A percentile compares a stretch with the other conserved stretches of the same genome.
Evolutionary conservation across 768 basidiomycete species (phyloP).

Genomic region (Mycena pura): DNA sequence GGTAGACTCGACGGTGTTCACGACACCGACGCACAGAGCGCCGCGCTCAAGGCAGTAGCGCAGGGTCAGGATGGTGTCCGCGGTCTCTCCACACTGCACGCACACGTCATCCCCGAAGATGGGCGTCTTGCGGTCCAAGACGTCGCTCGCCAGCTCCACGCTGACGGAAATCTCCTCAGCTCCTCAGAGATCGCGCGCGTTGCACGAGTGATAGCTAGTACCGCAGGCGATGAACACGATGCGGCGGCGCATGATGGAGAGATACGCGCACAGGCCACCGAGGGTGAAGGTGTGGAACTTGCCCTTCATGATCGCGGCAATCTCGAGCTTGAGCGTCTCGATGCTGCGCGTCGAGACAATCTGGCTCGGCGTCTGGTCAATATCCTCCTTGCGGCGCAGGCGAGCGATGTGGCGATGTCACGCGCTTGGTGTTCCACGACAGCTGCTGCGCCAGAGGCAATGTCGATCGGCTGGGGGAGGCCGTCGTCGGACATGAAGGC

Average conservation of each 20-base stretch:
- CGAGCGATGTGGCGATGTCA: conserved; percentile 99
- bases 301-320: conserved; percentile 99
- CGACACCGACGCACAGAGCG: conserved; percentile 95
- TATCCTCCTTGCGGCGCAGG: conserved; percentile 87
- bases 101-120: conserved; percentile 99
- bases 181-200: conserved; percentile 99
- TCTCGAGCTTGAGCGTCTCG: conserved; percentile 97
- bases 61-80: conserved; percentile 95
- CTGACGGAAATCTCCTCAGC: conserved; percentile 96
- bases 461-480: conserved; percentile 97
- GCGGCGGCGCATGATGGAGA: conserved; percentile 94
- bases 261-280: conserved; percentile 93
- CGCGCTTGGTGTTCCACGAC: conserved; percentile 99
- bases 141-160: conserved; percentile 96
- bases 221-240: conserved; percentile 98
- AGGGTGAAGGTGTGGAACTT: conserved; percentile 98
- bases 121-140: conserved; percentile 97
- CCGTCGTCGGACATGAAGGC: conserved; percentile 99
- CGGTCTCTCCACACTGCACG: conserved; percentile 98
- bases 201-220: conserved; percentile 97
- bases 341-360: conserved; percentile 86
- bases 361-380: conserved; percentile 62
- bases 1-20: conserved; percentile 98
- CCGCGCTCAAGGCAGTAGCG: conserved; percentile 97
- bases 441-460: conserved; percentile 96